A percentile compares a stretch with the other conserved stretches of the same genome.
These are phyloP conservation scores for Monosporascus sp. DNA, from an alignment of 2,329 filamentous ascomycete species.

Conservation along the genomic window DNA sequence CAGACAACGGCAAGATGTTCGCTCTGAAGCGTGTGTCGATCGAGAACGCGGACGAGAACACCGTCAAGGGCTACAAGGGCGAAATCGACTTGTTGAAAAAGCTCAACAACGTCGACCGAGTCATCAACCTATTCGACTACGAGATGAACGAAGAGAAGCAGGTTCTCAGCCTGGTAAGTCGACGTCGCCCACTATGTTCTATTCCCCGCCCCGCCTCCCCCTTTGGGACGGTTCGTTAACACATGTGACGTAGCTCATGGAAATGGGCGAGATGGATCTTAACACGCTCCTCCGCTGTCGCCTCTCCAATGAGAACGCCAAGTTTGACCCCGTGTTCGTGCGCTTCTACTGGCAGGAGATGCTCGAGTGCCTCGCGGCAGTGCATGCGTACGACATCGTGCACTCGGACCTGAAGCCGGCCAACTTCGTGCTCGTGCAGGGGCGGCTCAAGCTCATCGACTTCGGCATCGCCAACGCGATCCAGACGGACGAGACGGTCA, in stretches of 20 bases:
- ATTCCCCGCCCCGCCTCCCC: conserved; percentile 1
- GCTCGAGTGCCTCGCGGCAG: conserved; percentile 87
- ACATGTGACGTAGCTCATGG: conserved; percentile 67
- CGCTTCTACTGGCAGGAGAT: conserved; percentile 99
- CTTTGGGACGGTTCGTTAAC: conserved; percentile 9
- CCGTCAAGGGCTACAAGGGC: conserved; percentile 83
- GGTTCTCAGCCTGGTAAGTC: conserved; percentile 72
- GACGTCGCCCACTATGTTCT: background rate
- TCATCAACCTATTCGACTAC: conserved; percentile 86
- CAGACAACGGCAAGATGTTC: conserved; percentile 93
- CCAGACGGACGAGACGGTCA: conserved; percentile 90
- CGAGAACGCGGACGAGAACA: conserved; percentile 79
- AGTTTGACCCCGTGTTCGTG: conserved; percentile 83
- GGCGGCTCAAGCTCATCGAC: conserved; percentile 90
- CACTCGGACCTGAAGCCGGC: conserved; percentile 96
- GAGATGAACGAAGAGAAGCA: conserved; percentile 92
- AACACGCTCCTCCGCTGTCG: conserved; percentile 75
- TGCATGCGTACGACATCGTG: conserved; percentile 87
- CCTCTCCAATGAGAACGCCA: conserved; percentile 64
- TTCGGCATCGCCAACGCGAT: conserved; percentile 98
- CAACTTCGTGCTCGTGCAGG: conserved; percentile 91
- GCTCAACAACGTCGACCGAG: conserved; percentile 77
- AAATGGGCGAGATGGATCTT: conserved; percentile 91
- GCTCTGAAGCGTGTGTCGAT: conserved; percentile 89
- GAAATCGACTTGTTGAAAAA: conserved; percentile 89